Base-by-base conservation (phyloP, 2,329 filamentous ascomycete genomes). In the Colletotrichum aenigma region DNA sequence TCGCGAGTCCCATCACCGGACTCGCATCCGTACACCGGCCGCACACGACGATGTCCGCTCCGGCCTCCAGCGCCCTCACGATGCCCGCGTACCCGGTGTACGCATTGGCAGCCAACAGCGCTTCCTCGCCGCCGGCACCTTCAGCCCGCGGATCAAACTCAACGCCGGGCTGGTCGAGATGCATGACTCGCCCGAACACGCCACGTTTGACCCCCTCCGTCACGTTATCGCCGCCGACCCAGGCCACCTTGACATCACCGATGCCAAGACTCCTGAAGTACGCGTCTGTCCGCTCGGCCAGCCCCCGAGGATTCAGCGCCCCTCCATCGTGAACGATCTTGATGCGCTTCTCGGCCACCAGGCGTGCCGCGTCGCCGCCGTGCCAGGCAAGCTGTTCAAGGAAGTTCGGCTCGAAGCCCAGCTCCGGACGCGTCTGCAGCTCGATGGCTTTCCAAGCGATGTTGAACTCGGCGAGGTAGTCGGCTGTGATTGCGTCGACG, bases 281-380 rank as follows among this genome's bases (percentile, higher is more conserved):
- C 13, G 79, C 79, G 28, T 77, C 78, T 4, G 82, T 80, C 58
- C 78, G 80, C 66, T 87, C 78, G 1, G 89, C 88, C 18, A 92
- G 78, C 0, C 87, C 89, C 72, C 85, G 84, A 0, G 91, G 91
- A 72, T 92, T 89, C 18, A 89, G 84, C 4, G 87, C 89, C 1
- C 91, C 91, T 4, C 90, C 90, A 77, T 92, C 91, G 71, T 91
- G 84, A 43, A 91, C 84, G 15, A 92, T 83, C 75, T 89, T 90
- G 81, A 91, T 91, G 0, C 84, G 79, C 75, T 89, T 87, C 65
- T 87, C 81, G 3, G 79, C 74, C 16, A 82, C 85, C 81, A 76
- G 89, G 21, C 82, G 10, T 86, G 78, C 69, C 80, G 81, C 52
- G 82, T 82, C 52, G 83, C 79, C 5, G 86, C 79, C 78, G 18